phyloP scores from a whole-genome alignment of 2,329 filamentous ascomycete genomes.

The Aspergillus tanneri region DNA sequence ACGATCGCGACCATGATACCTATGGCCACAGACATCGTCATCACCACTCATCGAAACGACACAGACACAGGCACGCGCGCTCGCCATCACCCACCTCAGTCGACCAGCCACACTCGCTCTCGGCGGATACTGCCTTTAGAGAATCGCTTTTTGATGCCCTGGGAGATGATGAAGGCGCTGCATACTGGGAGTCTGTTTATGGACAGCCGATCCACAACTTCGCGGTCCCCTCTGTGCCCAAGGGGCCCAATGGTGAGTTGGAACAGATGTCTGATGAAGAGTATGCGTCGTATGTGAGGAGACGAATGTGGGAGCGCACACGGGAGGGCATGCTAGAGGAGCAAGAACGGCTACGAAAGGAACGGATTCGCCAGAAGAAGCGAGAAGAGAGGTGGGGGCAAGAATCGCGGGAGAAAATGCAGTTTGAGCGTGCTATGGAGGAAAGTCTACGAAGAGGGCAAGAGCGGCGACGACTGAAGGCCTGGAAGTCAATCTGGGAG shows the following conservation, averaged over 20 bases:
- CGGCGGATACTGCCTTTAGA: conserved; percentile 76
- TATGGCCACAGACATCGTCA: no score
- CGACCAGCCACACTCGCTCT: conserved; percentile 39
- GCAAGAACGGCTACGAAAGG: conserved; percentile 60
- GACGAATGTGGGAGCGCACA: conserved; percentile 93
- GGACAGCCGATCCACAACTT: conserved; percentile 91
- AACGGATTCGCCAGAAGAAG: conserved; percentile 50
- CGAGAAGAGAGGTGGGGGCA: conserved; percentile 34
- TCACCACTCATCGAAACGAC: no score
- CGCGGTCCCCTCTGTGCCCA: conserved; percentile 48
- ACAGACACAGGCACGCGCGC: no score
- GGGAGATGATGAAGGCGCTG: conserved; percentile 92
- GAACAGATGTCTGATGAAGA: conserved; percentile 91
- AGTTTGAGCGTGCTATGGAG: conserved; percentile 65
- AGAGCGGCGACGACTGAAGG: conserved; percentile 51
- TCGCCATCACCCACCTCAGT: neutral
- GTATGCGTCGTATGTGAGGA: conserved; percentile 80
- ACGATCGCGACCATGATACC: no score
- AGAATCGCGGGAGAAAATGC: conserved; percentile 27
- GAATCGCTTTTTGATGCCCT: conserved; percentile 96
- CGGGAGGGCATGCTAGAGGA: conserved; percentile 81
- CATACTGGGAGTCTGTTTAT: conserved; percentile 96
- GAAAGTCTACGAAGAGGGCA: conserved; percentile 66
- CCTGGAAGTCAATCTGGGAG: conserved; percentile 62
- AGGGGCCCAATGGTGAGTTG: conserved; percentile 57